phyloP scores from a whole-genome alignment of 495 filamentous ascomycete genomes.

The Annulohypoxylon moriforme region DNA sequence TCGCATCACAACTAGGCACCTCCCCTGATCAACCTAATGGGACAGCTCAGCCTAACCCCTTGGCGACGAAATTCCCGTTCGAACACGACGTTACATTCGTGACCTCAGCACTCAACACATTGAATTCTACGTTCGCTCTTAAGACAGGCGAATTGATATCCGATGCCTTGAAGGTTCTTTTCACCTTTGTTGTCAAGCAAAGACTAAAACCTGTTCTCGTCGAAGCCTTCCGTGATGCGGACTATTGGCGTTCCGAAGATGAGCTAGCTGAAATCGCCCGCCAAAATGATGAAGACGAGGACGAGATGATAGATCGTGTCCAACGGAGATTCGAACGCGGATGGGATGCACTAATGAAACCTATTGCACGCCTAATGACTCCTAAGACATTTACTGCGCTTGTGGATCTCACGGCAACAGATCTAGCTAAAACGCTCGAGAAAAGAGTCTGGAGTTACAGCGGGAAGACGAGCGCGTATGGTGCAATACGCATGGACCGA shows the following conservation, averaged over 20 bases:
- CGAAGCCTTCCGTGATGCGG: constrained; percentile 90
- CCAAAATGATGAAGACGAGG: constrained; percentile 64
- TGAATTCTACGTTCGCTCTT: constrained; percentile 75
- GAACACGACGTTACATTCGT: constrained; percentile 77
- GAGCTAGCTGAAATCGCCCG: constrained; percentile 61
- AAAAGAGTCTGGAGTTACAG: constrained; percentile 90
- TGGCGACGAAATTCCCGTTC: constrained; percentile 81
- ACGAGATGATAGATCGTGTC: constrained; percentile 68
- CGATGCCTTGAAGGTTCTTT: constrained; percentile 84
- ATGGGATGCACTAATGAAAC: constrained; percentile 86
- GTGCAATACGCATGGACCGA: constrained; percentile 87
- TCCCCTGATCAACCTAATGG: constrained; percentile 48
- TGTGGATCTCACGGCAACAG: constrained; percentile 74
- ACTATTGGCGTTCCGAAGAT: constrained; percentile 72
- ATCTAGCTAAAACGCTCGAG: constrained; percentile 81
- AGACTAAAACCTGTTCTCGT: constrained; percentile 85
- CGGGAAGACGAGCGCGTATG: constrained; percentile 82
- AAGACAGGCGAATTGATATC: constrained; percentile 84
- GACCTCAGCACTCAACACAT: constrained; percentile 69
- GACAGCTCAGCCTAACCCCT: constrained; percentile 45
- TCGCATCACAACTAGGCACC: constrained; percentile 70
- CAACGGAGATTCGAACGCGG: constrained; percentile 78
- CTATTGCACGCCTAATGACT: constrained; percentile 87
- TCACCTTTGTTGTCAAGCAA: constrained; percentile 87
- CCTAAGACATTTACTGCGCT: constrained; percentile 74